Conservation (phyloP, 345 rosid species). For the Turnera subulata region DNA sequence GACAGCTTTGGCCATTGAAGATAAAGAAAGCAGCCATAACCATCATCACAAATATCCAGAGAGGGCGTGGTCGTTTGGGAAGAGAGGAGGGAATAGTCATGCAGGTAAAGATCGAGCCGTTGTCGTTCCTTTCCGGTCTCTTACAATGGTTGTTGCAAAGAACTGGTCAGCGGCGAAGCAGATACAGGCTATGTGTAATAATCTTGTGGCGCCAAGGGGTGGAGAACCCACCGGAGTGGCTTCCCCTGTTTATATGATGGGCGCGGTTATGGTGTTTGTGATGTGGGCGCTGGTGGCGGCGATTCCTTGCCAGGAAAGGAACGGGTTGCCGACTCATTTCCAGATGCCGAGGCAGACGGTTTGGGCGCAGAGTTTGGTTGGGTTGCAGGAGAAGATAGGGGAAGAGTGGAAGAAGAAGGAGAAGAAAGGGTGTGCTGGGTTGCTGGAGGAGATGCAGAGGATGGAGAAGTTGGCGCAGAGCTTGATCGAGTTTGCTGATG, state of each 20-base stretch:
- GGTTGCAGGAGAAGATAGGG: constrained; percentile 72
- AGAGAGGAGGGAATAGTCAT: constrained; percentile 31
- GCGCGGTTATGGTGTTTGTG: constrained; percentile 53
- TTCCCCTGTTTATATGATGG: constrained; percentile 64
- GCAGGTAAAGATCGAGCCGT: constrained; percentile 33
- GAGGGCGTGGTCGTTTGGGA: constrained; percentile 83
- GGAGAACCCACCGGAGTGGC: constrained; percentile 63
- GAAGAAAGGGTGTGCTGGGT: constrained; percentile 76
- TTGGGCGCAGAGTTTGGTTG: constrained; percentile 75
- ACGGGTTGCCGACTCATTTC: constrained; percentile 56
- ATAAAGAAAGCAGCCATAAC: constrained; percentile 37
- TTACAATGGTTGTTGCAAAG: constrained; percentile 67
- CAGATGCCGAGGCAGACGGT: constrained; percentile 67
- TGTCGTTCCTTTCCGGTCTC: constrained; percentile 35
- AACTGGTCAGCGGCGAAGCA: constrained; percentile 97
- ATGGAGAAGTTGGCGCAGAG: constrained; percentile 70
- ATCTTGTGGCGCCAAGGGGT: constrained; percentile 69
- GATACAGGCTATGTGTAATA: constrained; percentile 76
- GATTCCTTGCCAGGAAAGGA: constrained; percentile 91
- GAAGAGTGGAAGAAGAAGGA: constrained; percentile 99
- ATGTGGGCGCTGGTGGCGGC: constrained; percentile 93
- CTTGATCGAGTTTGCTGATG: constrained; percentile 62
- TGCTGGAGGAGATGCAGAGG: constrained; percentile 77
- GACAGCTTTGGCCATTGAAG: constrained; percentile 46
- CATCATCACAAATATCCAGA: constrained; percentile 42